phyloP scores from a whole-genome alignment of 352 stramenopile genomes.

The Phytophthora citrophthora region DNA sequence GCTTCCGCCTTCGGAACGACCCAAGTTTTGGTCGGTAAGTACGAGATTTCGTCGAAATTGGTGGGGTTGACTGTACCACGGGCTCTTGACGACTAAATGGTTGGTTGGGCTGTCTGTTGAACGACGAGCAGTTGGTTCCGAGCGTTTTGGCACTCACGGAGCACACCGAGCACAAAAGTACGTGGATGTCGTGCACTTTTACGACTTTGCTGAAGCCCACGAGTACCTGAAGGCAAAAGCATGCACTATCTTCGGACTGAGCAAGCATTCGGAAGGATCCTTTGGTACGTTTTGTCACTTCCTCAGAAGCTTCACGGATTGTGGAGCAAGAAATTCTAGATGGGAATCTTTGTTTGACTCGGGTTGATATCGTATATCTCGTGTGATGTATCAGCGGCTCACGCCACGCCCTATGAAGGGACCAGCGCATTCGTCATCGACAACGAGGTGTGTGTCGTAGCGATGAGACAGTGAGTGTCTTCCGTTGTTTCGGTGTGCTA shows the following conservation, averaged over 20 bases:
- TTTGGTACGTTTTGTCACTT: conserved; percentile 33
- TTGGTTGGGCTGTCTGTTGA: conserved; percentile 4
- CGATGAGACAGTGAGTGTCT: conserved; percentile 2
- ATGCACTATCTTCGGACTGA: conserved; percentile 71
- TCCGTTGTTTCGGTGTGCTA: background rate
- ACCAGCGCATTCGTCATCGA: conserved; percentile 78
- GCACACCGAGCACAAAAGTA: conserved; percentile 84
- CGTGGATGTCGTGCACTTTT: conserved; percentile 75
- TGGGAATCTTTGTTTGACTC: conserved; percentile 5
- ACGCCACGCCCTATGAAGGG: conserved; percentile 53
- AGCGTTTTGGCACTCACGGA: conserved; percentile 81
- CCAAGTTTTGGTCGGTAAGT: conserved; percentile 78
- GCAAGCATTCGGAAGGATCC: conserved; percentile 19
- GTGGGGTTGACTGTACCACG: conserved; percentile 4
- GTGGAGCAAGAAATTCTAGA: conserved; percentile 5
- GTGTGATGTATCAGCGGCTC: conserved; percentile 45
- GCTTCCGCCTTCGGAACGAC: conserved; percentile 74
- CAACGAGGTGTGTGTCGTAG: conserved; percentile 57
- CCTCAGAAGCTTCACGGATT: conserved; percentile 1
- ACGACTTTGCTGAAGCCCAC: conserved; percentile 66
- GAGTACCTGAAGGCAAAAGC: conserved; percentile 61
- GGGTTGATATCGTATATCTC: conserved; percentile 12
- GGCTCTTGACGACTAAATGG: conserved; percentile 5
- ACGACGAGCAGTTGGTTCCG: conserved; percentile 59
- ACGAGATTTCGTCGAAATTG: background rate